Evolutionary conservation across 805 yeast genomes (phyloP), one percentile per base, ranked within the genome.

Genomic region (Sugiyamaella americana): DNA sequence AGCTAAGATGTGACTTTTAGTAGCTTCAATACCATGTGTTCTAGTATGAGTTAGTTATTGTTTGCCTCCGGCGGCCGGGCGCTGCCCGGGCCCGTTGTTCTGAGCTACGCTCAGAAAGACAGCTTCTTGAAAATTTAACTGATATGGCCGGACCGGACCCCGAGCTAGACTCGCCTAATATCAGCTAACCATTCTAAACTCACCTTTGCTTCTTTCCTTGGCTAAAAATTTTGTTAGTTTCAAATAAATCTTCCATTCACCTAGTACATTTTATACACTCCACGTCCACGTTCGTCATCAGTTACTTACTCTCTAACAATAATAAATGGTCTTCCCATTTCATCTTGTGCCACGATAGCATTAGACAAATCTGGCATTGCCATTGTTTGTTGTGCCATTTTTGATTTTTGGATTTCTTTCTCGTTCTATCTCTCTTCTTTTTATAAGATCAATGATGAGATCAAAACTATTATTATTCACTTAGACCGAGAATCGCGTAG

Each of bases 291-390:
- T 10, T 10, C 37, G n/a, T 16, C 23, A 13, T 11, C n/a, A 6
- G 6, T 32, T 26, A 78, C 80, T 61, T 69, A 78, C 64, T 93
- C 99, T 64, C 93, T 80, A 45, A 93, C 99, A 64, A 93, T 93
- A 62, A 93, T 91, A 65, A 93, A 87, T 18, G 99, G 99, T 68
- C 98, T 82, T 18, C 99, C 99, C 89, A 85, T 87, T 68, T 93
- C 99, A 66, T 93, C 99, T 68, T 91, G 98, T 2, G 98, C 98
- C 72, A 93, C 87, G 59, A 93, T 88, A 68, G 98, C 98, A 62
- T 94, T 93, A 57, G 98, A 89, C 76, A 93, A 73, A 66, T 93
- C 98, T 36, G 96, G 96, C 84, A 80, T 76, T 20, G 60, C 56
- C 59, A 56, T 58, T 19, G 46, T 50, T 44, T 54, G 58, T 39